These are phyloP conservation scores for Sarocladium strictum DNA, from an alignment of 2,329 filamentous ascomycete genomes.

Conservation along the genomic window DNA sequence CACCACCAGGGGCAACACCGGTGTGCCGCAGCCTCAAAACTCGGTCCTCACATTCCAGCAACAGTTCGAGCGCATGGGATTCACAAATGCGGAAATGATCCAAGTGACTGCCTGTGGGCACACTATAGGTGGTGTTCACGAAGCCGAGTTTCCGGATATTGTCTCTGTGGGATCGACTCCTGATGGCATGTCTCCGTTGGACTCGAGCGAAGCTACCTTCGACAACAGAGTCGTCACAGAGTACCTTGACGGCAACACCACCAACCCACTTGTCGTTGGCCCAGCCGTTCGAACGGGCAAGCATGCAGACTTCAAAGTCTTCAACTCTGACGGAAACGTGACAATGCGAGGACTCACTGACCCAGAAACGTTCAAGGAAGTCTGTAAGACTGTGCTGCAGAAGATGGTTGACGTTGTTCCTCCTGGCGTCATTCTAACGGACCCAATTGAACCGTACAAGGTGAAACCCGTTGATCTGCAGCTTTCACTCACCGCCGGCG, in stretches of 20 bases:
- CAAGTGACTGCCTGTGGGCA: constrained; percentile 56
- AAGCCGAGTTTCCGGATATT: constrained; percentile 45
- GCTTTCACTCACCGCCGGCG: constrained; percentile 44
- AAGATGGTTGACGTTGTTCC: constrained; percentile 59
- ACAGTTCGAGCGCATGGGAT: constrained; percentile 54
- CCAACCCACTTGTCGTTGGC: constrained; percentile 49
- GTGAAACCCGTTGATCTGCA: constrained; percentile 55
- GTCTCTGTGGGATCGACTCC: constrained; percentile 36
- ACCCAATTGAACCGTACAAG: constrained; percentile 48
- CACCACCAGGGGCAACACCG: constrained; percentile 34
- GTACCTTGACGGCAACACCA: constrained; percentile 47
- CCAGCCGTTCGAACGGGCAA: constrained; percentile 36
- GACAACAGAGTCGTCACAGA: constrained; percentile 53
- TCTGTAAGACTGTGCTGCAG: constrained; percentile 47
- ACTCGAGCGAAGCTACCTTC: constrained; percentile 41
- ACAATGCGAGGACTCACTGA: constrained; percentile 45
- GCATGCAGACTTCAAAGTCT: constrained; percentile 52
- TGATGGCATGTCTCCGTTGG: constrained; percentile 37
- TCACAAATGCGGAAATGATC: constrained; percentile 52
- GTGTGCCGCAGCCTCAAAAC: constrained; percentile 54
- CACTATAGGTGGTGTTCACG: constrained; percentile 54
- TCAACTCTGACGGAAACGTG: constrained; percentile 47
- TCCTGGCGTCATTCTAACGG: constrained; percentile 40
- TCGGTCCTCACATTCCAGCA: constrained; percentile 42
- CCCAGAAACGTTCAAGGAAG: constrained; percentile 35